Base-by-base conservation (phyloP, 2,329 filamentous ascomycete species). In the Aspergillus melleus region DNA sequence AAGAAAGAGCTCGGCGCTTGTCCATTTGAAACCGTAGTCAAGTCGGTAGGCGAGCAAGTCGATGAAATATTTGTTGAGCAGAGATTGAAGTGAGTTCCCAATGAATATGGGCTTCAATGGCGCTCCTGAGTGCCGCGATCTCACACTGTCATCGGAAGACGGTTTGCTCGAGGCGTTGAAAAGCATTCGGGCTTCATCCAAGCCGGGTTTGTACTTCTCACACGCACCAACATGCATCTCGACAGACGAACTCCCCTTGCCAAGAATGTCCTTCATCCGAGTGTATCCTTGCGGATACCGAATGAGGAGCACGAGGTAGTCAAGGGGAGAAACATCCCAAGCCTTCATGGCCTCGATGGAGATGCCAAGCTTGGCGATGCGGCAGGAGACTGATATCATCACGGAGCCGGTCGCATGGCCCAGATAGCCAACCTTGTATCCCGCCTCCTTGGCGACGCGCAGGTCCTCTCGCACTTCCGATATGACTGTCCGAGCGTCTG, bases 241-340 rank as follows among this genome's bases (percentile, higher is more conserved):
- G 5, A 46, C 3, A 1, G 20, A 20, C 14, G 9, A 3, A 16
- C 16, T 32, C 20, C 10, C 29, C 0, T 14, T 54, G 10, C 10
- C 2, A 20, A 61, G n/a, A 10, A 90, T 72, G 0, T 83, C 71
- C 16, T 88, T 82, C 52, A 90, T 77, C 3, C 79, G 77, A 32
- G 80, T 81, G 73, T 96, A 96, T 0, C 79, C 81, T n/a, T 75
- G 73, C 0, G 81, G 76, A 64, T 90, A 90, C 39, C 84, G 83
- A 49, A 95, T 83, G 22, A 96, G 79, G 4, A 96, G 79, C 4
- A 94, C 84, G 44, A 96, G 74, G 68, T 94, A 93, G 36, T 92
- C 88, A 0, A 80, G 75, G 0, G 81, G 76, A 14, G 84, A 76
- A 11, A 96, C 73, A 61, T 88, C 83, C 92, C 92, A 96, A 1